Evolutionary conservation across 2,329 filamentous ascomycete genomes (phyloP), one percentile per base, ranked within the genome.

Genomic region (Alternaria atra): DNA sequence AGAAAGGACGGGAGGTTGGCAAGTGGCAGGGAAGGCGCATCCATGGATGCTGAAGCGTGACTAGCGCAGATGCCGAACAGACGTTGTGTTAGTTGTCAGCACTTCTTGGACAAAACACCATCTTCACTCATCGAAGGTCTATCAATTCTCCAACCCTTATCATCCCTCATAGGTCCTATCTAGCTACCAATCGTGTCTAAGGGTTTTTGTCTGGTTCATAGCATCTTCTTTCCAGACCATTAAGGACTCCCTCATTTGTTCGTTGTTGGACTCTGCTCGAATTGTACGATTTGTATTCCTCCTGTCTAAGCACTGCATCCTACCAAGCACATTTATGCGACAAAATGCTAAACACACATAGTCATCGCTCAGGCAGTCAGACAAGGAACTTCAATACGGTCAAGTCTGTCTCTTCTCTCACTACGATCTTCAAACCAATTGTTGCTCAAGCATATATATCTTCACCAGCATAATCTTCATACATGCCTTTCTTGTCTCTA

Each of bases 21-120:
- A 35, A 37, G 25, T 47, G 17, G 17, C 29, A 46, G 64, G 30
- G 47, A 37, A 47, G 25, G 35, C 30, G 27, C 34, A 29, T 25
- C 20, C 20, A 30, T n/a, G 48, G 29, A 23, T 53, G 58, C 30
- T 55, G 60, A 64, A 63, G 61, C 60, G 63, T 56, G 29, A 15
- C 52, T 51, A 46, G 34, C 50, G 37, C 32, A 20, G 30, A 32
- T 52, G 50, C 56, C 17, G 39, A 61, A 55, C 48, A 63, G 48
- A 67, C 60, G 50, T 67, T 32, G 43, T 58, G 50, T 60, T 58
- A 60, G 15, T 27, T 29, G 29, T 32, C 17, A 44, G 30, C 32
- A 48, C 35, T 23, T 43, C 56, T 58, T 40, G 32, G 30, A 32
- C 32, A 35, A 37, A 3, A 50, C 44, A 27, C 47, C 54, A 42